Percentiles rank a stretch among this genome's conserved stretches.
These are phyloP conservation scores for Aspergillus jensenii DNA, from an alignment of 2,329 filamentous ascomycete genomes.

Conservation along the genomic window DNA sequence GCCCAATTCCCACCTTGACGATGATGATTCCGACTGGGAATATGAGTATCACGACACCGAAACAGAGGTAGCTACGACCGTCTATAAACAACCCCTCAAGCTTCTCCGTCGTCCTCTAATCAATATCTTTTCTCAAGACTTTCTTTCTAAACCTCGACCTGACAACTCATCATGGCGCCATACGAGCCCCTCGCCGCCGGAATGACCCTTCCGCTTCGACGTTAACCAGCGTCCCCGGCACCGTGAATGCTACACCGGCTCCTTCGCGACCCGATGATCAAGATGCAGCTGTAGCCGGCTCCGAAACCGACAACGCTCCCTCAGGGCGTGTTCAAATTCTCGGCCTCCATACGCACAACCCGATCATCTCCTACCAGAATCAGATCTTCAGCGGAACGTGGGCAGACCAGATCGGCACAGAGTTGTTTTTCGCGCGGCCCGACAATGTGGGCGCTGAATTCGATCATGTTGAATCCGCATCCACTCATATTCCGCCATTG, in stretches of 20 bases:
- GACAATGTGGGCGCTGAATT: constrained; percentile 26
- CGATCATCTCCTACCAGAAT: constrained; percentile 76
- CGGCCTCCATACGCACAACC: constrained; percentile 74
- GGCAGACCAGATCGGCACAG: constrained; percentile 80
- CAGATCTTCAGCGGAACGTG: constrained; percentile 77
- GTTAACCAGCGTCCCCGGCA: constrained; percentile 1
- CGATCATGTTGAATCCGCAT: constrained; percentile 29
- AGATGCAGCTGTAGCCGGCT: constrained; percentile 41
- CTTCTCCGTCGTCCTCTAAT: background rate
- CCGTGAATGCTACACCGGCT: constrained; percentile 3
- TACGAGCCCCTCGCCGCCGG: constrained; percentile 34
- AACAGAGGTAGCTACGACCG: constrained; percentile 45
- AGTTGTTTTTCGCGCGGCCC: constrained; percentile 66
- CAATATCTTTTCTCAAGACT: constrained; percentile 38
- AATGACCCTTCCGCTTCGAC: constrained; percentile 18
- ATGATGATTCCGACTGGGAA: constrained; percentile 56
- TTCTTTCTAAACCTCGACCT: constrained; percentile 63
- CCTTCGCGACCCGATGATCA: constrained; percentile 25
- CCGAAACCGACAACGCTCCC: constrained; percentile 25
- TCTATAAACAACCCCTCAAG: background rate
- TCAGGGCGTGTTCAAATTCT: constrained; percentile 68
- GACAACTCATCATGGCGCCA: constrained; percentile 43
- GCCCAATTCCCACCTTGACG: constrained; percentile 29
- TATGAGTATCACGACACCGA: constrained; percentile 59
- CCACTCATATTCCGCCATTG: constrained; percentile 50